Evolutionary conservation across 2,329 filamentous ascomycete genomes (phyloP), one percentile per base, ranked within the genome.

Genomic region (Drechslerella dactyloides): DNA sequence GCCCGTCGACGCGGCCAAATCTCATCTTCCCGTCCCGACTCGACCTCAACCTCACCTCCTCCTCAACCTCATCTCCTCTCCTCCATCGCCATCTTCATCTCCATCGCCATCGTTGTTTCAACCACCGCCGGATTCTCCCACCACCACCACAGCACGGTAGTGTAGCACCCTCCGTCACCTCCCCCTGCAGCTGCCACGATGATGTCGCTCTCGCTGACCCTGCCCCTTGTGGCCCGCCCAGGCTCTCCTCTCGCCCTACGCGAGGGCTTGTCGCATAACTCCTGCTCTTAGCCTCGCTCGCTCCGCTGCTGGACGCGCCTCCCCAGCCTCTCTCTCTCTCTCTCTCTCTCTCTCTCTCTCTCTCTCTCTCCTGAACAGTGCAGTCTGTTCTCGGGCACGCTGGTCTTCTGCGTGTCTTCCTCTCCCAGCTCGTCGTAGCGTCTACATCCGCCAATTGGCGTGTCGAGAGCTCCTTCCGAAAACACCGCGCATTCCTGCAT

Each of bases 391-490:
- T n/a, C n/a, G n/a, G n/a, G n/a, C n/a, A n/a, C n/a, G n/a, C n/a
- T n/a, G n/a, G n/a, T n/a, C n/a, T n/a, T n/a, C n/a, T n/a, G n/a
- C n/a, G n/a, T n/a, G n/a, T 17, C 44, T 48, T 19, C 44, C 44
- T 48, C 11, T 19, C 44, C 40, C 15, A 48, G 44, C 15, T 23
- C 44, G 17, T 19, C 44, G 11, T 19, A 48, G 44, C 44, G 44
- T 19, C 15, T 48, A 10, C 27, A 3, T 33, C 27, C 4, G 3
- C 27, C 3, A 33, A 4, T 8, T 3, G 27, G 27, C 27, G 4
- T 33, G 27, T 33, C 27, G 3, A 33, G 52, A 68, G 57, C 65
- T 69, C 65, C 65, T 69, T 61, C 58, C 65, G 21, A 51, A 54
- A 61, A 50, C 46, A 13, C 58, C 23, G 52, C 57, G 23, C 30